phyloP scores from a whole-genome alignment of 148 eudicot genomes.

The Camellia lanceoleosa region DNA sequence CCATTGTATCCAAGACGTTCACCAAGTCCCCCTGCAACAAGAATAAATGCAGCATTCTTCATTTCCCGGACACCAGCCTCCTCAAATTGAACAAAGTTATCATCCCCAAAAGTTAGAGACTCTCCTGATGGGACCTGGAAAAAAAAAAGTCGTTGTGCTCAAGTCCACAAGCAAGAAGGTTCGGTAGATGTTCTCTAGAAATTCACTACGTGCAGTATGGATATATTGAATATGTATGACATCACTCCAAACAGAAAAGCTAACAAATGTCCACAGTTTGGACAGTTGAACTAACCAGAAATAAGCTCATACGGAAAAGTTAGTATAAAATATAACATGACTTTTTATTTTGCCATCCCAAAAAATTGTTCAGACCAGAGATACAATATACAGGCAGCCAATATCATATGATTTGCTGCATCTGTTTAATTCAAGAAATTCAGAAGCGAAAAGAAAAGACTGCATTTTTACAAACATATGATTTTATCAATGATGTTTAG shows the following conservation, averaged over 20 bases:
- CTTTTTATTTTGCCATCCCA: background rate
- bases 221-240: background rate
- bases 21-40: conserved; percentile 99
- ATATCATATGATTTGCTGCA: background rate
- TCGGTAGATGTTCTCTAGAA: background rate
- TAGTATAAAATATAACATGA: background rate
- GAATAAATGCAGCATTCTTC: conserved; percentile 90
- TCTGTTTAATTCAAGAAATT: background rate
- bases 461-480: background rate
- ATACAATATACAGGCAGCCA: background rate
- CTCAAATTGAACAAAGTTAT: conserved; percentile 69
- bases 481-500: background rate
- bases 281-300: background rate
- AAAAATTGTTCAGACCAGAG: background rate
- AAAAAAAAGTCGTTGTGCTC: conserved; percentile 3
- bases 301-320: background rate
- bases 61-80: conserved; percentile 81
- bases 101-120: conserved; percentile 71
- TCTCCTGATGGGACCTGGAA: conserved; percentile 94
- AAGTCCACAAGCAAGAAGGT: conserved; percentile 9
- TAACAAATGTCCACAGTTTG: background rate
- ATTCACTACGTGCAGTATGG: background rate
- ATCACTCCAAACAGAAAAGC: background rate
- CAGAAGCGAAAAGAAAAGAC: background rate
- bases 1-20: conserved; percentile 98